Evolutionary conservation across 169 alveolate species (phyloP), one percentile per base, ranked within the genome.

Genomic region (Plasmodium fragile): DNA sequence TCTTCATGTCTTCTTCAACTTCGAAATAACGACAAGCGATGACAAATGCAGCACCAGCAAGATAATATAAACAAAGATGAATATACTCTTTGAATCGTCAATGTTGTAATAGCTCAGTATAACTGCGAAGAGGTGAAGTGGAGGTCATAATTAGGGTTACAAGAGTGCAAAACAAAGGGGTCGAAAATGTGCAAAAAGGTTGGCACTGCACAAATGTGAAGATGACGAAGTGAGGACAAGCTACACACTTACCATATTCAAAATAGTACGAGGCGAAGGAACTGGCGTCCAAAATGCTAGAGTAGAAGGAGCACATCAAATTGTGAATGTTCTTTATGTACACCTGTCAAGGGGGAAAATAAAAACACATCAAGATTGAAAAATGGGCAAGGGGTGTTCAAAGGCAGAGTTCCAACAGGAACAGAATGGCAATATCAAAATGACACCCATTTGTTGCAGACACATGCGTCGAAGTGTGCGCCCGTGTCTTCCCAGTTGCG

Each of bases 261-360:
- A 91, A 70, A 80, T 79, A 91, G 79, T 81, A 81, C 25, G 94
- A 79, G 55, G 92, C 92, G 59, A 91, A 91, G 49, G 94, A 91
- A 70, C 94, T 91, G 34, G 81, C 83, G 41, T 91, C 94, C n/a
- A 91, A 80, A 69, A 91, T 91, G 45, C 94, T 91, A 18, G 94
- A 80, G 53, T 91, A 91, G 73, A 91, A 91, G 69, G 94, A 91
- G 52, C 94, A 91, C 94, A 91, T 91, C 78, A 91, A 65, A 71
- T 91, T 91, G 83, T 91, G 82, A n/a, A 91, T 91, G 22, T 81
- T 91, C 69, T 91, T 91, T 91, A 91, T 91, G 75, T 91, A 91
- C 30, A 36, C 83, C 94, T 91, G 77, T 28, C 59, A 55, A 49
- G 72, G 71, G 28, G 70, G 52, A 55, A 77, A 87, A 52, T 77